Conservation (phyloP, 352 stramenopile genomes). For the Pythium sukuiense region DNA sequence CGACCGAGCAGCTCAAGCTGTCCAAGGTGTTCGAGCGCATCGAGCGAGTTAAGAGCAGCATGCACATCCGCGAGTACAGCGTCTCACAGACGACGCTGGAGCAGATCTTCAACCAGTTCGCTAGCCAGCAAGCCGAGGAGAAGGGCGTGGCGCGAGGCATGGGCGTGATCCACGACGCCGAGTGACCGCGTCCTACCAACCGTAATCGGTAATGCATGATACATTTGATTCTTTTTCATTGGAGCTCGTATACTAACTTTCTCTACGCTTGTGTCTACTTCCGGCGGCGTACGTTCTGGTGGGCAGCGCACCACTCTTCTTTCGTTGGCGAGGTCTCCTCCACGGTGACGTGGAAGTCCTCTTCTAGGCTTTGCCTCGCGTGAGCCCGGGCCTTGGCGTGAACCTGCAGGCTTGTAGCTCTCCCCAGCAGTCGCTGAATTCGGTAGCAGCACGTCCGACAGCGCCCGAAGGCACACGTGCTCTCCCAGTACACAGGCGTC, state of each 20-base stretch:
- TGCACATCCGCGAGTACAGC: slow-evolving; percentile 57
- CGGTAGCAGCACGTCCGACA: slow-evolving; percentile 72
- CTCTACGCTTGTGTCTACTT: slow-evolving; percentile 1
- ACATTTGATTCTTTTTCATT: too few species aligned
- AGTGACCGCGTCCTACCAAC: too few species aligned
- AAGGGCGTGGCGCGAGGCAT: slow-evolving; percentile 30
- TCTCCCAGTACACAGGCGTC: slow-evolving; percentile 38
- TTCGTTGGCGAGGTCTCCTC: not conserved
- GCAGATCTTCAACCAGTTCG: slow-evolving; percentile 85
- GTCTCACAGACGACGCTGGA: slow-evolving; percentile 77
- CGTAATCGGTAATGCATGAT: too few species aligned
- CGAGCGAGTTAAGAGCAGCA: slow-evolving; percentile 32
- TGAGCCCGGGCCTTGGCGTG: slow-evolving; percentile 22
- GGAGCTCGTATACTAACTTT: too few species aligned
- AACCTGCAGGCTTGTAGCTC: slow-evolving; percentile 12
- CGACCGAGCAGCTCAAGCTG: slow-evolving; percentile 37
- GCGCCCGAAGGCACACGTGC: slow-evolving; percentile 43
- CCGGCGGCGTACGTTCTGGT: slow-evolving; percentile 18
- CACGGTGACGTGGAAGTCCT: slow-evolving; percentile 17
- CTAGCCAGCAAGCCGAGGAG: slow-evolving; percentile 48
- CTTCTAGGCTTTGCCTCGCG: slow-evolving; percentile 1
- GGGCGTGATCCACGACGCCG: too few species aligned
- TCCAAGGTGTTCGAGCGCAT: slow-evolving; percentile 51
- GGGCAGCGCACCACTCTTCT: slow-evolving; percentile 14
- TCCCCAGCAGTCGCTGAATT: slow-evolving; percentile 46